These are phyloP conservation scores for Aspergillus latus DNA, from an alignment of 2,329 filamentous ascomycete species.

Conservation along the genomic window DNA sequence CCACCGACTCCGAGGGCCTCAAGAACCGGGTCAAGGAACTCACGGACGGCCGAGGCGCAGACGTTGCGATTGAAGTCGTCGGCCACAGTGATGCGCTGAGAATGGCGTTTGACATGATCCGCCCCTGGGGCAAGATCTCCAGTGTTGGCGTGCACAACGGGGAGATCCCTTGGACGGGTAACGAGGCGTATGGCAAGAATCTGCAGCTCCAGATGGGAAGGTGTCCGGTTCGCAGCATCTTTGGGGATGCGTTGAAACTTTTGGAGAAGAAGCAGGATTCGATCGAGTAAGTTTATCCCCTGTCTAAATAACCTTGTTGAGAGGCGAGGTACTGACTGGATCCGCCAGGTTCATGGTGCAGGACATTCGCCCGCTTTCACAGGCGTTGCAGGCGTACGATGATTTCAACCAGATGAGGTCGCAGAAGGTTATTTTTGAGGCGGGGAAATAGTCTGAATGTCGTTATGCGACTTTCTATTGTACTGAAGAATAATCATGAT, in stretches of 20 bases:
- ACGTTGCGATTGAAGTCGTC: conserved; percentile 77
- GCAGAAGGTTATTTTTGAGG: conserved; percentile 68
- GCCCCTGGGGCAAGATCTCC: conserved; percentile 69
- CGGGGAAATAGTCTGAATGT: conserved; percentile 17
- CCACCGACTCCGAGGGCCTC: conserved; percentile 62
- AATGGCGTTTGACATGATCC: conserved; percentile 69
- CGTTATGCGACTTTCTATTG: no score
- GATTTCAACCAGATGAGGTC: conserved; percentile 69
- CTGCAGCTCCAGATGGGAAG: conserved; percentile 70
- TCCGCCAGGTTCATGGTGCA: conserved; percentile 68
- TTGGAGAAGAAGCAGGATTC: conserved; percentile 64
- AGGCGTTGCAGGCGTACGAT: conserved; percentile 62
- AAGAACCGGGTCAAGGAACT: conserved; percentile 60
- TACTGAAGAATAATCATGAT: no score
- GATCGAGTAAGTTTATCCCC: conserved; percentile 56
- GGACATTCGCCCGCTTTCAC: conserved; percentile 66
- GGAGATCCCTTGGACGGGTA: conserved; percentile 66
- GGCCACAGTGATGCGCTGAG: conserved; percentile 65
- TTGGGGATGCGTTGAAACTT: conserved; percentile 61
- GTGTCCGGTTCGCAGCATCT: conserved; percentile 65
- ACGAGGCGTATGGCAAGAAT: conserved; percentile 66
- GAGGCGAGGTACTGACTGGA: conserved; percentile 16
- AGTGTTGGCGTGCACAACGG: conserved; percentile 74
- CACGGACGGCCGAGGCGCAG: conserved; percentile 76
- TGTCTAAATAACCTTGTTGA: neutral